Evolutionary conservation across 2,329 filamentous ascomycete species (phyloP).

Genomic region (Penicillium sp.): DNA sequence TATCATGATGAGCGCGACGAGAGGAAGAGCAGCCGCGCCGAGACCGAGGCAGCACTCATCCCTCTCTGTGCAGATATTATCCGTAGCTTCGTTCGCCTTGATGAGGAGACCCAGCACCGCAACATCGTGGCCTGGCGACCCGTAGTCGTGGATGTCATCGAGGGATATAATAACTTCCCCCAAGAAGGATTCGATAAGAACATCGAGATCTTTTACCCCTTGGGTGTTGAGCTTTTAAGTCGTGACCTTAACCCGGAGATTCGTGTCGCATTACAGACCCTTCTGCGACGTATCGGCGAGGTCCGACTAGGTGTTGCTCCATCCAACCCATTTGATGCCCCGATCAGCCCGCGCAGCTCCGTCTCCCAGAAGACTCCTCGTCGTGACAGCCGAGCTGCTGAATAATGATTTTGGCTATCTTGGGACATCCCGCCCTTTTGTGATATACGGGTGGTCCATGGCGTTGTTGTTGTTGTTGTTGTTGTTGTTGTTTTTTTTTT

Average conservation of each 20-base stretch:
- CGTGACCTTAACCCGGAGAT: constrained; percentile 81
- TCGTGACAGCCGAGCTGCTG: constrained; percentile 30
- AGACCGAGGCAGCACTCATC: constrained; percentile 88
- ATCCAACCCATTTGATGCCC: constrained; percentile 23
- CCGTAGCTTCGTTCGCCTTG: constrained; percentile 76
- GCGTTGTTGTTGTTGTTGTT: too few relatives aligned
- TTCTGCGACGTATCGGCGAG: constrained; percentile 83
- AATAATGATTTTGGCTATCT: constrained; percentile 19
- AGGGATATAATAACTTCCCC: constrained; percentile 86
- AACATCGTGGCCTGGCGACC: constrained; percentile 98
- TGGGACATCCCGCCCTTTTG: constrained; percentile 34
- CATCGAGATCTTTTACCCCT: constrained; percentile 79
- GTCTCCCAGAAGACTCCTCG: constrained; percentile 33
- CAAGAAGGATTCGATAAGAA: constrained; percentile 76
- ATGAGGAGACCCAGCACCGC: constrained; percentile 93
- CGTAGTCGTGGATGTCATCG: constrained; percentile 93
- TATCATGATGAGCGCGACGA: constrained; percentile 87
- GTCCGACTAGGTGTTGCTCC: constrained; percentile 55
- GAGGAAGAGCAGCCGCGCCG: constrained; percentile 72
- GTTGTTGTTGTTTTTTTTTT: too few relatives aligned
- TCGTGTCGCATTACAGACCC: constrained; percentile 71
- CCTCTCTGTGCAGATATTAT: constrained; percentile 96
- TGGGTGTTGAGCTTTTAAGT: constrained; percentile 77
- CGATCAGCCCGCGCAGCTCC: constrained; percentile 38
- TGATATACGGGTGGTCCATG: constrained; percentile 17